Evolutionary conservation across 1,284 basidiomycete species (phyloP), one percentile per base, ranked within the genome.

Genomic region (Clitocybe nebularis): DNA sequence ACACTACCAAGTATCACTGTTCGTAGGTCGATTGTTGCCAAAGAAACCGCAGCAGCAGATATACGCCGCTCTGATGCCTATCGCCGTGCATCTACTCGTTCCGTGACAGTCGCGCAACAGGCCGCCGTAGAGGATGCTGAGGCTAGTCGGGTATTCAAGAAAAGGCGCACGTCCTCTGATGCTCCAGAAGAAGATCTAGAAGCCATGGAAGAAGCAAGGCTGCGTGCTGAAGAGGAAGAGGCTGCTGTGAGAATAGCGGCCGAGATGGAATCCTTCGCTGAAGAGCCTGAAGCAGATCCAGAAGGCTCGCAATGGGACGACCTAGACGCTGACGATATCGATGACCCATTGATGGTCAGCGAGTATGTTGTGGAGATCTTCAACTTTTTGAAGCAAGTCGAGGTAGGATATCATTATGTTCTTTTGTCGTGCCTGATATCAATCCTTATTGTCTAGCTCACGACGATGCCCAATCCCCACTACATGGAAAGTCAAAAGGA

Each of bases 351-450:
- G 47, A 98, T 98, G 94, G 94, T 96, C 48, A 89, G 84, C 67
- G 93, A 98, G 67, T 99, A 99, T 60, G 94, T 96, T 41, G 73
- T 76, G 19, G 96, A 98, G 49, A 95, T 98, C 46, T 96, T 96
- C 67, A 71, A 86, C 39, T 98, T 99, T 70, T 80, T 98, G 69
- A 87, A 89, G 61, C 68, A 81, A 49, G 64, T 77, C 40, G 84
- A 86, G 73, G 84, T 85, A 44, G 36, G 61, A 52, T 10, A 35
- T 42, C 50, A 35, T 39, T 9, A 39, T 28, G 8, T 24, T 38
- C 36, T 11, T 34, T 16, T 25, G 36, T 21, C 22, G 10, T 28
- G 30, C 6, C 50, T 34, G 23, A 25, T 38, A 34, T 43, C 54
- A 16, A 47, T 20, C 36, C 39, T 33, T 34, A 28, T 22, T 32